Base-by-base conservation (phyloP, 2,329 filamentous ascomycete species). In the Arthrinium phaeospermum region DNA sequence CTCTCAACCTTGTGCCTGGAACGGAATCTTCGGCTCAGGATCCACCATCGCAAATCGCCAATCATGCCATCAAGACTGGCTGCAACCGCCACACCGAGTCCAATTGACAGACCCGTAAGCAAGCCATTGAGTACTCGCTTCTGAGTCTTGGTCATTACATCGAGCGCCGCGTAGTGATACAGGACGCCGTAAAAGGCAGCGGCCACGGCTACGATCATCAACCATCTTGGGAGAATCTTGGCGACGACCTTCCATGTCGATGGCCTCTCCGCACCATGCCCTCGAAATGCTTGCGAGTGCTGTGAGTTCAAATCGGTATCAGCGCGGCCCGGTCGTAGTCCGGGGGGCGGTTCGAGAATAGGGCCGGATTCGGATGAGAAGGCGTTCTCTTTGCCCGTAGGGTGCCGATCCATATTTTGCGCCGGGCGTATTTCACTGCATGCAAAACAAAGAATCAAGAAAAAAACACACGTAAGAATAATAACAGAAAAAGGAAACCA, bases 41-140 rank as follows among this genome's bases (percentile, higher is more conserved):
- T 81, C 78, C 83, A 85, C 84, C 85, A 87, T n/a, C 85, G 79
- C 73, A 85, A 77, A 72, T 85, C 84, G 19, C 80, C 76, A 4
- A 84, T 82, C 80, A 86, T 83, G 41, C 80, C 81, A 72, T 85
- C 85, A 30, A 87, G 79, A 8, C 81, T 81, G 74, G 80, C 84
- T 2, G 82, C 81, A 57, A 86, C 81, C 68, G 83, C 83, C 68
- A 87, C 74, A 71, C 83, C 83, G 24, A 86, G 76, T 0, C 78
- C 75, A 45, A 86, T 85, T 67, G 82, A 83, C 6, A 86, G 77
- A 0, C 81, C 84, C 0, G 84, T 85, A 27, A 86, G 83, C n/a
- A 85, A 74, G 0, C 82, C 78, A 71, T 86, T 86, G 74, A 84
- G 86, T 68, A 81, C 75, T 41, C 81, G 80, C 74, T 86, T 87